Percentiles rank a stretch among this genome's conserved stretches.
These are phyloP conservation scores for Saccharomyces paradoxus DNA, from an alignment of 805 yeast genomes.

Conservation along the genomic window DNA sequence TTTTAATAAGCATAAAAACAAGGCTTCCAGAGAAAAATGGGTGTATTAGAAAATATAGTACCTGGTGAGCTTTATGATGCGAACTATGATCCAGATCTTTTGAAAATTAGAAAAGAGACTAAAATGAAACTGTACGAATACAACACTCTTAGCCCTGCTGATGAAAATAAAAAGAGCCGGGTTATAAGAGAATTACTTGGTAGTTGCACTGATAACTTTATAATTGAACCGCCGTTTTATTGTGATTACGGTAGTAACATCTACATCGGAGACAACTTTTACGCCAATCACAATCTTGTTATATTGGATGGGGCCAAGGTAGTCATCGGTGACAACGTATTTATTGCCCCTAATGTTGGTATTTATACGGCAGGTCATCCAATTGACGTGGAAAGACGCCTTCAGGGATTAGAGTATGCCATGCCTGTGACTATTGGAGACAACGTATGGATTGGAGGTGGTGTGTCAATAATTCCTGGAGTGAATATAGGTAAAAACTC, in stretches of 20 bases:
- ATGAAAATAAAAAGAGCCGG: conserved; percentile 32
- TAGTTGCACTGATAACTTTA: conserved; percentile 32
- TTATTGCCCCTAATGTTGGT: conserved; percentile 57
- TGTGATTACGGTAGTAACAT: conserved; percentile 65
- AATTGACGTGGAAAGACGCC: conserved; percentile 39
- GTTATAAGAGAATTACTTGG: conserved; percentile 42
- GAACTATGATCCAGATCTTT: background rate
- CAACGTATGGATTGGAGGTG: conserved; percentile 62
- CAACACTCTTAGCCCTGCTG: conserved; percentile 22
- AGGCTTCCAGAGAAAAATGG: background rate
- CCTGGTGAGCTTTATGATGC: conserved; percentile 5
- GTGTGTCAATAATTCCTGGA: conserved; percentile 51
- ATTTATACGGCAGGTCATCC: conserved; percentile 62
- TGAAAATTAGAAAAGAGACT: background rate
- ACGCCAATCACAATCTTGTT: conserved; percentile 47
- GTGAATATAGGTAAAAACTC: conserved; percentile 55
- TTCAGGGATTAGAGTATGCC: conserved; percentile 41
- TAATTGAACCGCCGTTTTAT: conserved; percentile 50
- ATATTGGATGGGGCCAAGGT: conserved; percentile 55
- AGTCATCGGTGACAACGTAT: conserved; percentile 49
- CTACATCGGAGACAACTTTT: conserved; percentile 48
- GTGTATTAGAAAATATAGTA: background rate
- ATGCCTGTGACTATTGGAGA: conserved; percentile 51
- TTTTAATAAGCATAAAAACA: too few species aligned
- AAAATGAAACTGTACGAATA: conserved; percentile 2